Base-by-base conservation (phyloP, 78 protist species). In the Guillardia theta region DNA sequence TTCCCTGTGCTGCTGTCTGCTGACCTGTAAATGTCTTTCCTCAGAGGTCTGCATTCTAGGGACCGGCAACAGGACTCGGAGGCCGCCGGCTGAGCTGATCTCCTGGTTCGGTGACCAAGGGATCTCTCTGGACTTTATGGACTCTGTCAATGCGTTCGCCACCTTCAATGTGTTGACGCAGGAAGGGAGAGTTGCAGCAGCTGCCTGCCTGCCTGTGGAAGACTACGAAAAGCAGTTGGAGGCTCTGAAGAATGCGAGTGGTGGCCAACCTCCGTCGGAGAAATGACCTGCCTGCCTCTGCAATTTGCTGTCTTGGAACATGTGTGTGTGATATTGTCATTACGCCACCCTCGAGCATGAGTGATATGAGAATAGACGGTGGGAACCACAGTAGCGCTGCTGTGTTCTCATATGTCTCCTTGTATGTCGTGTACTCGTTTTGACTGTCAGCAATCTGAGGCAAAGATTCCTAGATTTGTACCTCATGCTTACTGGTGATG, bases 141-240 rank as follows among this genome's bases (percentile, higher is more conserved):
- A 39, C 9, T 24, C 90, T 22, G 53, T 44, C 21, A 80, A 80
- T 36, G 90, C 90, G 47, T 30, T 39, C 50, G 48, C 90, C 1
- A 80, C 53, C 33, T 80, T 80, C 90, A 80, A 80, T 53, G 45
- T 80, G 21, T 53, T 80, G 58, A 80, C 41, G 21, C 47, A 80
- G 53, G 90, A 80, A 53, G 90, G 48, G 0, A 47, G 90, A 33
- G 30, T 18, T 53, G 90, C 24, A 24, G 53, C 45, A 2, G 90
- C 41, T 4, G 53, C 53, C 4, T 18, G 41, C 30, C 90, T 80
- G 0, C 50, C 90, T 22, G 44, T 80, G 12, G 53, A 80, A 4
- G 39, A 47, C 6, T 15, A 4, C 47, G 90, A 80, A n/a, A 30
- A 10, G 48, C 88, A 41, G 88, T 24, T 58, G 27, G 27, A 58